Conservation (phyloP, 2,329 filamentous ascomycete species). For the Coniochaeta sp. region DNA sequence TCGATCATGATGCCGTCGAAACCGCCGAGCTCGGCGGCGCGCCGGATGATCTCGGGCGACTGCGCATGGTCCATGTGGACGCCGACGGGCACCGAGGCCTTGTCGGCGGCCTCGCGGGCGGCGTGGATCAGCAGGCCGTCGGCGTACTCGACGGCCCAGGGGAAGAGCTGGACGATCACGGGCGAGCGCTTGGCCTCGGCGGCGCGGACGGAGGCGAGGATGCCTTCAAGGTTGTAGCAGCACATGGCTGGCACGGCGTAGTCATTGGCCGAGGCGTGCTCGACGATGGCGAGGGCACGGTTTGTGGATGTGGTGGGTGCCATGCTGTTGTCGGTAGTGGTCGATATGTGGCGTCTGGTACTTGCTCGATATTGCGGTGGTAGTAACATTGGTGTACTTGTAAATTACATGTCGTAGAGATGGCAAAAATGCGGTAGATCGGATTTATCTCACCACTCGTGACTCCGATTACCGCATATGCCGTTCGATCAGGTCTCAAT, state of each 20-base stretch:
- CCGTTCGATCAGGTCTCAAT: too few species aligned
- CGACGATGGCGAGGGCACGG: constrained; percentile 32
- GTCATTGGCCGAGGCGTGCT: constrained; percentile 41
- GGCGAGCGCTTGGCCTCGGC: constrained; percentile 60
- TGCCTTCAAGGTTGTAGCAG: constrained; percentile 62
- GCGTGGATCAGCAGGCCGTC: constrained; percentile 43
- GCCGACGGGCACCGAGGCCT: constrained; percentile 49
- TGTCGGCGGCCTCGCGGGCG: constrained; percentile 45
- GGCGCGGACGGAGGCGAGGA: constrained; percentile 59
- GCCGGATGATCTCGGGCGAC: constrained; percentile 47
- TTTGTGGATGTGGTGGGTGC: not conserved
- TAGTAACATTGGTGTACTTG: too few species aligned
- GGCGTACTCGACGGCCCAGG: constrained; percentile 61
- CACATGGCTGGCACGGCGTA: constrained; percentile 48
- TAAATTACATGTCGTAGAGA: too few species aligned
- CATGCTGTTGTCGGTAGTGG: too few species aligned
- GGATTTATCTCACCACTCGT: too few species aligned
- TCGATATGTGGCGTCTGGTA: too few species aligned
- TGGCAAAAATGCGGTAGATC: too few species aligned
- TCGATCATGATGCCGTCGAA: constrained; percentile 73
- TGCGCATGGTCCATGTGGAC: constrained; percentile 64
- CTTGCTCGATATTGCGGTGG: too few species aligned
- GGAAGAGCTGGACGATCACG: constrained; percentile 63
- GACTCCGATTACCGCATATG: too few species aligned
- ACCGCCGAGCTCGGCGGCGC: constrained; percentile 43